These are phyloP conservation scores for Dipteronia sinensis DNA, from an alignment of 345 rosid genomes.

Conservation along the genomic window DNA sequence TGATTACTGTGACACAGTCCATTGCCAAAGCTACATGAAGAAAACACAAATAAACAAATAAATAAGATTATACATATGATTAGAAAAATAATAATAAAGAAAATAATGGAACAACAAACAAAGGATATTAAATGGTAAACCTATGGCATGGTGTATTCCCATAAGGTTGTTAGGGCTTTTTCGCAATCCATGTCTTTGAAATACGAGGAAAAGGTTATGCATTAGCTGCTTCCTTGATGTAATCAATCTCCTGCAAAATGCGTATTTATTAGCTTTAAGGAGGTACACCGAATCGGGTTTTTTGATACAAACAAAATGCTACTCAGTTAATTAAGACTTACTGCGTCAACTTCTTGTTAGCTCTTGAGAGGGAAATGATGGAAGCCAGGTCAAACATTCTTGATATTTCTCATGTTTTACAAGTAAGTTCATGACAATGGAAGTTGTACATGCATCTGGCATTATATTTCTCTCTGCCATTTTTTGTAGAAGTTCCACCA, in stretches of 20 bases:
- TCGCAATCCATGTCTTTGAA: constrained; percentile 77
- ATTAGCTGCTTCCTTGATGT: constrained; percentile 93
- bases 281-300: no score
- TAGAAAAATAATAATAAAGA: not conserved
- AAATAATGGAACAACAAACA: not conserved
- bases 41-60: constrained; percentile 16
- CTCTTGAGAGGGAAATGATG: no score
- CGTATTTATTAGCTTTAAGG: constrained; percentile 10
- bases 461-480: no score
- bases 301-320: no score
- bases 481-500: no score
- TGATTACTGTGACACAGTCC: constrained; percentile 98
- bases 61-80: not conserved
- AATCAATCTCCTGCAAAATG: constrained; percentile 83
- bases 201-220: constrained; percentile 87
- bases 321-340: no score
- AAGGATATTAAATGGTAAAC: constrained; percentile 28
- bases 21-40: constrained; percentile 74
- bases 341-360: no score
- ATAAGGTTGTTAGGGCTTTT: constrained; percentile 75
- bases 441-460: no score
- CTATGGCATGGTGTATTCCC: constrained; percentile 95
- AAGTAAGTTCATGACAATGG: no score
- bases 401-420: no score
- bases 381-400: no score